Base-by-base conservation (phyloP, 2,329 filamentous ascomycete genomes). In the Macrophomina tecta region DNA sequence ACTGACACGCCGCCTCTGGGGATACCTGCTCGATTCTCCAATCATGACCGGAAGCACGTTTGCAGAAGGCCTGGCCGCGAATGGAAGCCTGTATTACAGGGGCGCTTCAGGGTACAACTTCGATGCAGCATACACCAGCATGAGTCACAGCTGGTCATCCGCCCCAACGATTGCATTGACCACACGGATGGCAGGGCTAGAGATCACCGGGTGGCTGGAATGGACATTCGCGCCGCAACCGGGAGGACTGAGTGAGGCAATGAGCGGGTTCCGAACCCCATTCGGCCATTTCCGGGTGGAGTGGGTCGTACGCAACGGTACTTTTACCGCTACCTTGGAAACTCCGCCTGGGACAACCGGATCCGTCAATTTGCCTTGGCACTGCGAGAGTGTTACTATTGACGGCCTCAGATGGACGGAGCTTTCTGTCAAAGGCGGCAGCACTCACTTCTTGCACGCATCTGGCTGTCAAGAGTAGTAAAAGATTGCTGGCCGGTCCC, bases 1-100 rank as follows among this genome's bases (percentile, higher is more conserved):
- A 4, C 80, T 89, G 12, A 84, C 89, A 34, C 83, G 85, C 4
- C 77, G 77, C 9, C 81, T 80, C 56, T 89, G 87, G 87, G 87
- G 86, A 5, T 87, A 85, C 85, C 88, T 89, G 69, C 76, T 87
- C n/a, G 79, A 83, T 67, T 82, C 88, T 65, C 81, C 82, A 1
- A 83, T 85, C 69, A 86, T 86, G 23, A 88, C 87, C 0, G 79
- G 83, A 63, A 85, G 82, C 51, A 89, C 87, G 0, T 82, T 86
- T 18, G 81, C 88, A 30, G 87, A 89, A 73, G 87, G 87, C 0
- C 88, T 87, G 66, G 78, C 86, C 1, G 74, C 74, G 0, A 82
- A 89, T 68, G 86, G 86, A 80, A 86, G 2, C 79, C 78, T 49
- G 77, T 81, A 60, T 51, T 83, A 85, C 64, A 77, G 77, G 1